These are phyloP conservation scores for Aspergillus quadricinctus DNA, from an alignment of 2,329 filamentous ascomycete genomes.

Conservation along the genomic window DNA sequence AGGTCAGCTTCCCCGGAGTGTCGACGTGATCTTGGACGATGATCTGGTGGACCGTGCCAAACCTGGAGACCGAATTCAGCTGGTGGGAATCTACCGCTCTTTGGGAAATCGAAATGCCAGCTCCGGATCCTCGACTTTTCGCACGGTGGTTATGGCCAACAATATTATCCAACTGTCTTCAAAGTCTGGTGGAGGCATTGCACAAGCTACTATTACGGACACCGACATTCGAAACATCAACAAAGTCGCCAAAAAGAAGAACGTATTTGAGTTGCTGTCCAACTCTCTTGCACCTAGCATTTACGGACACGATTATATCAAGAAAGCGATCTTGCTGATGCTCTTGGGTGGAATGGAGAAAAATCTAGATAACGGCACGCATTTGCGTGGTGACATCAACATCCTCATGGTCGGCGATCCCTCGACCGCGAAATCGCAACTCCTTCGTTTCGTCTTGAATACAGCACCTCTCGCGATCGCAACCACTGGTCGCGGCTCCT, in stretches of 20 bases:
- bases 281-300: constrained; percentile 96
- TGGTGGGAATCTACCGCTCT: constrained; percentile 94
- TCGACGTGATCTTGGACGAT: constrained; percentile 95
- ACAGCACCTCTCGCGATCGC: constrained; percentile 95
- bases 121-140: constrained; percentile 87
- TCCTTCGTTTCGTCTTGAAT: constrained; percentile 93
- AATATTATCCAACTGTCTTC: constrained; percentile 92
- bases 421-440: constrained; percentile 96
- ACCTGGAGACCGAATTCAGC: constrained; percentile 89
- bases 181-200: constrained; percentile 91
- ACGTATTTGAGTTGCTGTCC: constrained; percentile 85
- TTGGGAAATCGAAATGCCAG: constrained; percentile 91
- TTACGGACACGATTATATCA: constrained; percentile 94
- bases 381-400: constrained; percentile 97
- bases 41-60: constrained; percentile 93
- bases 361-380: constrained; percentile 95
- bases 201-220: constrained; percentile 87
- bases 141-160: constrained; percentile 89
- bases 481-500: constrained; percentile 93
- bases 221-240: constrained; percentile 98
- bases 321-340: constrained; percentile 95
- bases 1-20: constrained; percentile 88
- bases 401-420: constrained; percentile 99
- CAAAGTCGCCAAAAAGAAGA: constrained; percentile 90
- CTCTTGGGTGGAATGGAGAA: constrained; percentile 95